phyloP scores from a whole-genome alignment of 345 rosid species.

The Melastoma malabathricum region DNA sequence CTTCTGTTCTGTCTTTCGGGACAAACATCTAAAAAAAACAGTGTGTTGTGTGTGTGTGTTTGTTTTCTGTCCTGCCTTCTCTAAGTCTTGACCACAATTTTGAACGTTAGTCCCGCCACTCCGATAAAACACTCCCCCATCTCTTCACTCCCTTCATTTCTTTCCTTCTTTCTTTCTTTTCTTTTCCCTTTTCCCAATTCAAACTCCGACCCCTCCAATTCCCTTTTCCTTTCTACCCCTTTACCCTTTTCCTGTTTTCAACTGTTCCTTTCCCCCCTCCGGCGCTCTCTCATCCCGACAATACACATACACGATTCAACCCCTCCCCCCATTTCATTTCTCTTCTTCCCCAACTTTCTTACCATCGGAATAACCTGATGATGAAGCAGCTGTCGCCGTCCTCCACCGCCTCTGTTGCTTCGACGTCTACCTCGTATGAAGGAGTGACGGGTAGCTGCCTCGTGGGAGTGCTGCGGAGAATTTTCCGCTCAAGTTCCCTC shows the following conservation, averaged over 20 bases:
- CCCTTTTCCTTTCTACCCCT: background rate
- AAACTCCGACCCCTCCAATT: conserved; percentile 6
- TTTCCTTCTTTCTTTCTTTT: background rate
- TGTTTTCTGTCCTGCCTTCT: too few relatives aligned
- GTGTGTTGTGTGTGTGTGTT: too few relatives aligned
- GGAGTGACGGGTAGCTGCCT: conserved; percentile 31
- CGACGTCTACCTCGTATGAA: conserved; percentile 21
- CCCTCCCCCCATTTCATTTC: background rate
- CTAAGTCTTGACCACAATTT: too few relatives aligned
- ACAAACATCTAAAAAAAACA: too few relatives aligned
- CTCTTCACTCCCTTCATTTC: too few relatives aligned
- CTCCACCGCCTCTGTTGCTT: conserved; percentile 16
- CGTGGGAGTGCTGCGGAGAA: conserved; percentile 32
- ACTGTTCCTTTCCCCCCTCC: too few relatives aligned
- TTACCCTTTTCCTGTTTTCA: background rate
- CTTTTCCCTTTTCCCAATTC: conserved; percentile 7
- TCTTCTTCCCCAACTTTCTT: background rate
- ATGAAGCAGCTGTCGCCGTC: conserved; percentile 30
- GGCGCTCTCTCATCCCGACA: too few relatives aligned
- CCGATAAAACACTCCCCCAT: too few relatives aligned
- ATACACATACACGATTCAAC: background rate
- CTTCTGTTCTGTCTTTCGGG: too few relatives aligned
- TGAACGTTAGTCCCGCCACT: too few relatives aligned
- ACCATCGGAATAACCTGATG: conserved; percentile 2
- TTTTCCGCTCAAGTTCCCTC: conserved; percentile 42